Base-by-base conservation (phyloP, 352 stramenopile genomes). In the Phytophthora idaei region DNA sequence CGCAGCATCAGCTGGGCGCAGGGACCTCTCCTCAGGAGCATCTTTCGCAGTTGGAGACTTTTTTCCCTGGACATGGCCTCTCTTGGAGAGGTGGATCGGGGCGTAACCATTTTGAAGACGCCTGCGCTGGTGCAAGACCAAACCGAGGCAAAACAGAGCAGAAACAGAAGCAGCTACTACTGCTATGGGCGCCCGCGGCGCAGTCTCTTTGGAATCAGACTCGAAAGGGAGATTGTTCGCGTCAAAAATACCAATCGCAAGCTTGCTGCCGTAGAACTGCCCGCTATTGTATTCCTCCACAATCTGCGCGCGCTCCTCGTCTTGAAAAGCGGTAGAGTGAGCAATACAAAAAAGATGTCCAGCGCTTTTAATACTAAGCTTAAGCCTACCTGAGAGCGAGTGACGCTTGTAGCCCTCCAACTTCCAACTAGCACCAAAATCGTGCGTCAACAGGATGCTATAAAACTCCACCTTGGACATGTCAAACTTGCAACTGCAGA, bases 381-480 rank as follows among this genome's bases (percentile, higher is more conserved):
- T 9, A 42, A n/a, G 44, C 66, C 55, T 73, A 77, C 81, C 81
- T 59, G 80, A 76, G 5, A 92, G 53, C 11, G 67, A 48, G 49
- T 92, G 81, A 41, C 76, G 74, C 46, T 87, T 84, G 73, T 81
- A 92, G 39, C 77, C 75, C 46, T 90, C 77, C 36, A 92, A 58
- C 0, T 67, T 73, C 78, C 78, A 89, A 10, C 31, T 49, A 5
- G 52, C 29, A 1, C 58, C 47, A 6, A 61, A 17, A 1, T 86
- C 80, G 27, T 81, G 67, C 17, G 55, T 75, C 45, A 92, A 47
- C 1, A 89, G 76, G 42, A 92, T 73, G 50, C 81, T 90, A 60
- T 89, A 92, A 64, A 90, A 73, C 52, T 89, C 74, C 29, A 89
- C 64, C 49, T 79, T 76, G 11, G 61, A 50, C 80, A 92, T 90